Percentiles rank a stretch among this genome's conserved stretches.
Conservation (phyloP, 2,329 filamentous ascomycete species). For the Didymella glomerata region DNA sequence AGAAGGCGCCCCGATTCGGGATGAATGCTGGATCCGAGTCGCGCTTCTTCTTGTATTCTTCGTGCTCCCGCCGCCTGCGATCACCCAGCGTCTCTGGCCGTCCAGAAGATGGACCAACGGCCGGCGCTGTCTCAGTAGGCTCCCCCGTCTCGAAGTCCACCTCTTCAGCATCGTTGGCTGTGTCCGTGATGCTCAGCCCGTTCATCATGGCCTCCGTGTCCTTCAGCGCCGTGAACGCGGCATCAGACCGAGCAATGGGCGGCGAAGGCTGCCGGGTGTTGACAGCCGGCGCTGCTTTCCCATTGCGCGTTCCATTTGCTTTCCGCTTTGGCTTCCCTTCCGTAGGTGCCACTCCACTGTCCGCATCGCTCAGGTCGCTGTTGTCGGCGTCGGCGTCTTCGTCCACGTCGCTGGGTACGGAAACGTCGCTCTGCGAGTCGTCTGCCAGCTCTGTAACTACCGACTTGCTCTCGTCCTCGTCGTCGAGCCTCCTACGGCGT, state of each 20-base stretch:
- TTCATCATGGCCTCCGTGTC: conserved; percentile 71
- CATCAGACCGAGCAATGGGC: conserved; percentile 50
- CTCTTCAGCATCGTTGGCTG: conserved; percentile 51
- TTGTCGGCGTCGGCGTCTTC: conserved; percentile 67
- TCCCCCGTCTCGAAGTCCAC: conserved; percentile 62
- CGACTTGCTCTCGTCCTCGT: conserved; percentile 50
- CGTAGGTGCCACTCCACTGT: conserved; percentile 50
- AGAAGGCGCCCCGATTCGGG: conserved; percentile 92
- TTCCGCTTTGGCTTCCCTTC: conserved; percentile 50
- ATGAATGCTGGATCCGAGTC: conserved; percentile 93
- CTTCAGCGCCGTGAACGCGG: conserved; percentile 55
- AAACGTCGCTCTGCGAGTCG: conserved; percentile 70
- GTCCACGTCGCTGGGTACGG: conserved; percentile 64
- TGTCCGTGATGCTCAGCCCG: conserved; percentile 60
- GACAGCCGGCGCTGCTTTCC: conserved; percentile 39
- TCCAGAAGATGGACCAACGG: conserved; percentile 43
- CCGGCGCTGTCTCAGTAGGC: conserved; percentile 49
- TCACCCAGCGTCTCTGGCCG: conserved; percentile 69
- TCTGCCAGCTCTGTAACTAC: conserved; percentile 63
- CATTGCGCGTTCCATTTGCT: conserved; percentile 49
- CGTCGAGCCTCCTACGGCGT: conserved; percentile 51
- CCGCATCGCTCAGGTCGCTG: conserved; percentile 64
- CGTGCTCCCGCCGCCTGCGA: conserved; percentile 81
- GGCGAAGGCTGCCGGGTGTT: conserved; percentile 43
- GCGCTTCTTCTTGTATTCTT: conserved; percentile 86